These are phyloP conservation scores for Pseudonectria buxi DNA, from an alignment of 2,329 filamentous ascomycete genomes.

Conservation along the genomic window DNA sequence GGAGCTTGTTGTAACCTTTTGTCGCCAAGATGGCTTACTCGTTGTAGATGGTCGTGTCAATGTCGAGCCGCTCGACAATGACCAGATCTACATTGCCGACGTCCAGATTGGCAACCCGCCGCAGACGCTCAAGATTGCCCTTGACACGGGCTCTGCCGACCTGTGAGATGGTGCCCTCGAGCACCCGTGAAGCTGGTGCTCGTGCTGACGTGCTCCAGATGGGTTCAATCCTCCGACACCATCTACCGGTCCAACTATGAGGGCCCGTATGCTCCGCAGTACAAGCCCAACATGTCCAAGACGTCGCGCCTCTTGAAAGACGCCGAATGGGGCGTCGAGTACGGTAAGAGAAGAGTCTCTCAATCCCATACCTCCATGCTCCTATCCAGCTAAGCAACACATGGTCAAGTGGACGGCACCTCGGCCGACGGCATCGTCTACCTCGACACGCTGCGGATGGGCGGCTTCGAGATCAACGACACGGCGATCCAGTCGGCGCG, in stretches of 20 bases:
- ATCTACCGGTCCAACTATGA: slow-evolving; percentile 26
- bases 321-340: slow-evolving; percentile 43
- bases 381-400: not conserved
- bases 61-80: slow-evolving; percentile 32
- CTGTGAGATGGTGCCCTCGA: slow-evolving; percentile 47
- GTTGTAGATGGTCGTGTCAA: slow-evolving; percentile 26
- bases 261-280: slow-evolving; percentile 33
- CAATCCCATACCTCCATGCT: not conserved
- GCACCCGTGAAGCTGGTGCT: not conserved
- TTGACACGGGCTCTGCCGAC: slow-evolving; percentile 50
- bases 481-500: slow-evolving; percentile 45
- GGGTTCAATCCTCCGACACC: slow-evolving; percentile 47
- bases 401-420: slow-evolving; percentile 35
- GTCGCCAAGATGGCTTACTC: slow-evolving; percentile 14
- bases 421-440: slow-evolving; percentile 43
- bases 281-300: slow-evolving; percentile 38
- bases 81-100: slow-evolving; percentile 38
- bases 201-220: slow-evolving; percentile 29
- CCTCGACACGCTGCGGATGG: slow-evolving; percentile 42
- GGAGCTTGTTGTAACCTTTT: not conserved
- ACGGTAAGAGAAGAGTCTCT: slow-evolving; percentile 37
- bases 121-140: slow-evolving; percentile 40
- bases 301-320: slow-evolving; percentile 35
- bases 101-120: slow-evolving; percentile 41
- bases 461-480: slow-evolving; percentile 35